Percentiles rank a stretch among this genome's conserved stretches.
Conservation (phyloP, 441 rosid genomes). For the Aleurites moluccanus region DNA sequence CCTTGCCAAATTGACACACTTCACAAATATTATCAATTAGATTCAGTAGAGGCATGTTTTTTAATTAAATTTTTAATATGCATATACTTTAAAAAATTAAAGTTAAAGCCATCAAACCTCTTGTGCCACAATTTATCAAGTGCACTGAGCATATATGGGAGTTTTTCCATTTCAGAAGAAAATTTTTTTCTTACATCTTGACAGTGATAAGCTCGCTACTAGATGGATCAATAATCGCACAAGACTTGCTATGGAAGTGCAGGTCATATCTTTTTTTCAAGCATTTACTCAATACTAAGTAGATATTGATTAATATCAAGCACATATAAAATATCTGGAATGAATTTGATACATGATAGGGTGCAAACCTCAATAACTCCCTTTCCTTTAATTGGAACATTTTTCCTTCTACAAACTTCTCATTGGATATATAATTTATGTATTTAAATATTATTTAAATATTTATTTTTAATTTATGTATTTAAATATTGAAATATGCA, state of each 20-base stretch:
- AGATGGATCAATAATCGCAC: too few relatives aligned
- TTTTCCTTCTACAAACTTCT: too few relatives aligned
- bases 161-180: not conserved
- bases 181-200: not conserved
- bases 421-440: too few relatives aligned
- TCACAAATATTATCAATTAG: not conserved
- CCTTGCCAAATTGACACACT: not conserved
- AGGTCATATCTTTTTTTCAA: not conserved
- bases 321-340: too few relatives aligned
- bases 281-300: not conserved
- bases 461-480: too few relatives aligned
- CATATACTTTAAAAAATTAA: not conserved
- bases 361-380: too few relatives aligned
- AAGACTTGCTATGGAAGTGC: not conserved
- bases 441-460: too few relatives aligned
- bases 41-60: not conserved
- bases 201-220: not conserved
- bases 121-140: not conserved
- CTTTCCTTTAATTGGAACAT: too few relatives aligned
- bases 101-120: not conserved
- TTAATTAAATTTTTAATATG: not conserved
- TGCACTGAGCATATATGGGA: too few relatives aligned
- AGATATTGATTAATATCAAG: too few relatives aligned
- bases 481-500: too few relatives aligned
- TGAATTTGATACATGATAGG: too few relatives aligned